These are phyloP conservation scores for Aspergillus bridgeri DNA, from an alignment of 495 filamentous ascomycete species.

Conservation along the genomic window DNA sequence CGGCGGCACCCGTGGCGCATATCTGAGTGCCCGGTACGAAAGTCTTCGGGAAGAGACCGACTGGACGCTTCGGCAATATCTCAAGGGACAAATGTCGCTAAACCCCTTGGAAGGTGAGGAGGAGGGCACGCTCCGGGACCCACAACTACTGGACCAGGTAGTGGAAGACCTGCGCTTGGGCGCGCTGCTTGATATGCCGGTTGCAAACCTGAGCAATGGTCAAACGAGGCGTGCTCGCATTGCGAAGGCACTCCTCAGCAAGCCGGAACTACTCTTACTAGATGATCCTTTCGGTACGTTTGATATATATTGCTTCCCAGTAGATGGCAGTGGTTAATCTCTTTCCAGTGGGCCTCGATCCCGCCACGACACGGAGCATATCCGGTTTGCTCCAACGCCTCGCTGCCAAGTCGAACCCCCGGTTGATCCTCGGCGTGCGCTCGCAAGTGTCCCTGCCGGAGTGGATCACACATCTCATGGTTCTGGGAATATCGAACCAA, in stretches of 20 bases:
- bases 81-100: conserved; percentile 72
- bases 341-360: conserved; percentile 79
- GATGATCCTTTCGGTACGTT: conserved; percentile 87
- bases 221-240: conserved; percentile 85
- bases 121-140: conserved; percentile 38
- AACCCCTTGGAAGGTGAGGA: conserved; percentile 62
- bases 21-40: conserved; percentile 92
- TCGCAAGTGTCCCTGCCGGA: conserved; percentile 82
- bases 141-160: conserved; percentile 53
- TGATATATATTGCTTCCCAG: background rate
- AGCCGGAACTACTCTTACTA: conserved; percentile 77
- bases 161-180: conserved; percentile 62
- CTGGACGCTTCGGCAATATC: conserved; percentile 74
- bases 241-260: conserved; percentile 73
- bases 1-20: conserved; percentile 63
- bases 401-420: conserved; percentile 59
- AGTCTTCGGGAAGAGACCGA: conserved; percentile 80
- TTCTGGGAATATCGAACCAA: conserved; percentile 58
- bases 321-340: background rate
- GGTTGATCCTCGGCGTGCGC: conserved; percentile 71
- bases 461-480: conserved; percentile 82
- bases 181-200: conserved; percentile 68
- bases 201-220: conserved; percentile 87
- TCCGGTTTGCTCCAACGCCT: conserved; percentile 65
- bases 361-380: conserved; percentile 65